Conservation (phyloP, 2,329 filamentous ascomycete genomes). For the Penicillium palitans region DNA sequence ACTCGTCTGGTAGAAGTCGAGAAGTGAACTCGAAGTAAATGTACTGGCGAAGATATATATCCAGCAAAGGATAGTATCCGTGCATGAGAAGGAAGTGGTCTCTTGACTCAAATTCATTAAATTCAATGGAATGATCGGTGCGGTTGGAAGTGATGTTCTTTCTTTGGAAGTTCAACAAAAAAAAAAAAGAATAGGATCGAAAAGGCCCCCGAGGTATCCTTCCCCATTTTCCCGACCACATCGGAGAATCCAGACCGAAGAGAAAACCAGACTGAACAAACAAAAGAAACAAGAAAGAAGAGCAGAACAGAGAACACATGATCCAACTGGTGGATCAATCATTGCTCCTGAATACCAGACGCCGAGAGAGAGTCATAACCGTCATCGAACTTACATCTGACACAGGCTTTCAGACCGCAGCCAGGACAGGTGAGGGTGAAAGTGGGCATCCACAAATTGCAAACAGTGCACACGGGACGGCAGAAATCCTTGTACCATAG, state of each 20-base stretch:
- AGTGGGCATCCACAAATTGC: conserved; percentile 32
- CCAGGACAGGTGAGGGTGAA: conserved; percentile 31
- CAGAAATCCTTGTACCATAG: conserved; percentile 30
- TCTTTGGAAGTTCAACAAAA: not conserved
- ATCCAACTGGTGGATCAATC: not conserved
- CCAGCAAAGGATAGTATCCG: not conserved
- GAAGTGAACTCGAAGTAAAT: not conserved
- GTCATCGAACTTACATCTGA: conserved; percentile 33
- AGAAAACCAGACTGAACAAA: not conserved
- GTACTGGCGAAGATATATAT: not conserved
- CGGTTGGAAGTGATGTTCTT: not conserved
- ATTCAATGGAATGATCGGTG: not conserved
- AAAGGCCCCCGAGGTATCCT: not conserved
- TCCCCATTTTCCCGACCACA: not conserved
- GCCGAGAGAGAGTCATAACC: no score
- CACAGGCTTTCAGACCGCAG: conserved; percentile 32
- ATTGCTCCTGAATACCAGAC: not conserved
- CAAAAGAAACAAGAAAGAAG: not conserved
- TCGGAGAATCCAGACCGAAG: not conserved
- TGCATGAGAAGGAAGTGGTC: not conserved
- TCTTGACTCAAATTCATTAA: not conserved
- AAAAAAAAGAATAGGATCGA: not conserved
- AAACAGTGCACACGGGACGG: conserved; percentile 25
- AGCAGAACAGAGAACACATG: not conserved
- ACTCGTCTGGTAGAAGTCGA: not conserved